Conservation (phyloP, 352 stramenopile genomes). For the Globisporangium solare region DNA sequence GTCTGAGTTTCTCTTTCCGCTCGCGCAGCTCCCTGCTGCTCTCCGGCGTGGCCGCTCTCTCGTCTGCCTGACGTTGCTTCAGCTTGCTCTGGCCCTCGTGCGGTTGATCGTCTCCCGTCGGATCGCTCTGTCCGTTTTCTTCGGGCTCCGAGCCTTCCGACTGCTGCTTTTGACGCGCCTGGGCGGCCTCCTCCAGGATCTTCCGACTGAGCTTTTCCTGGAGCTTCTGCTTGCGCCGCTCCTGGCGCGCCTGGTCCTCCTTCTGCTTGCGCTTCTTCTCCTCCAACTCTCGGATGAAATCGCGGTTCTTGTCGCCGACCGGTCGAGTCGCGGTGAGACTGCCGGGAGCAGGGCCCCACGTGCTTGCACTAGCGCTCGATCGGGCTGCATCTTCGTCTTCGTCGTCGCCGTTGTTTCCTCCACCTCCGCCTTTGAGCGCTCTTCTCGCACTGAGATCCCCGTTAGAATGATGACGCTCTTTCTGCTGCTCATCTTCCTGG, state of each 20-base stretch:
- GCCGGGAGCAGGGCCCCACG: slow-evolving; percentile 15
- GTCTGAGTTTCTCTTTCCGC: slow-evolving; percentile 32
- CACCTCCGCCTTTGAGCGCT: slow-evolving; percentile 6
- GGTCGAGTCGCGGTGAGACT: slow-evolving; percentile 5
- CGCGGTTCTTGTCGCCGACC: slow-evolving; percentile 45
- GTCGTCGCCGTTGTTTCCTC: slow-evolving; percentile 16
- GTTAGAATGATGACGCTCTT: background rate
- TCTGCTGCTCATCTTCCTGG: slow-evolving; percentile 34
- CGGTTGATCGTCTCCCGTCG: slow-evolving; percentile 1
- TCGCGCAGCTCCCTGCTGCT: slow-evolving; percentile 12
- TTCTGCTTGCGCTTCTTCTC: slow-evolving; percentile 70
- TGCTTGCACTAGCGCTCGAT: slow-evolving; percentile 2
- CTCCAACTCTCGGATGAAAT: slow-evolving; percentile 68
- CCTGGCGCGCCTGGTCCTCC: slow-evolving; percentile 35
- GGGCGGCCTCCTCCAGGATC: slow-evolving; percentile 41
- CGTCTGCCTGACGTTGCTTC: no score
- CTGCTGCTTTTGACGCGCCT: slow-evolving; percentile 25
- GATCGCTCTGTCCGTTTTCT: slow-evolving; percentile 5
- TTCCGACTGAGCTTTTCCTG: slow-evolving; percentile 56
- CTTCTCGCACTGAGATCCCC: background rate
- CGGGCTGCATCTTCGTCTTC: slow-evolving; percentile 15
- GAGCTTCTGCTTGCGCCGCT: slow-evolving; percentile 48
- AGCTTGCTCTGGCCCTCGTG: background rate
- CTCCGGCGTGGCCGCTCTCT: slow-evolving; percentile 19
- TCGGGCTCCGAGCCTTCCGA: slow-evolving; percentile 20